Percentiles rank a stretch among this genome's conserved stretches.
These are phyloP conservation scores for Anthracocystis setariae DNA, from an alignment of 1,284 basidiomycete genomes.

Conservation along the genomic window DNA sequence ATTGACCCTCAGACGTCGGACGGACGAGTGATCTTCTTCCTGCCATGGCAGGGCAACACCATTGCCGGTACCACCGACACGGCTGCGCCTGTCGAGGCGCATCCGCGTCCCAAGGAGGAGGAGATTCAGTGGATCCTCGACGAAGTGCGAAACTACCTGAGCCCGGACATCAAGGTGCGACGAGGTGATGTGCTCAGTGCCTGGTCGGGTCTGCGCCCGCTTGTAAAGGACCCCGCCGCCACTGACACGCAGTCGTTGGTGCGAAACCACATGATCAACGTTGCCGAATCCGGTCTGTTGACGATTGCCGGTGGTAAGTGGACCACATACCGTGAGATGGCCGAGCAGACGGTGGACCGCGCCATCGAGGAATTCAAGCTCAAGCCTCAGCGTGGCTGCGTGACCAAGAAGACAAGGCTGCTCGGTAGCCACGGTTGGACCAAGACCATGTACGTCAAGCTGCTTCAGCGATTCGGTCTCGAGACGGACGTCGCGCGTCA, in stretches of 20 bases:
- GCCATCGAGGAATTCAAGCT: slow-evolving; percentile 83
- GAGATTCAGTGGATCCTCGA: slow-evolving; percentile 97
- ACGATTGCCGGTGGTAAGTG: slow-evolving; percentile 98
- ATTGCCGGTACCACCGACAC: slow-evolving; percentile 97
- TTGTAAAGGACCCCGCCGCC: slow-evolving; percentile 84
- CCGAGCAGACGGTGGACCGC: slow-evolving; percentile 90
- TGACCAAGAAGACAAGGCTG: slow-evolving; percentile 83
- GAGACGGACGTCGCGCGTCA: slow-evolving; percentile 93
- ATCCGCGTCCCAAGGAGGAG: slow-evolving; percentile 87
- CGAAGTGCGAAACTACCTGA: slow-evolving; percentile 87
- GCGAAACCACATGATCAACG: slow-evolving; percentile 92
- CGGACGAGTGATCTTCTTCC: slow-evolving; percentile 97
- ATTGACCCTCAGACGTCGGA: slow-evolving; percentile 95
- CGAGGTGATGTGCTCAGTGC: slow-evolving; percentile 96
- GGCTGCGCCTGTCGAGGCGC: slow-evolving; percentile 78
- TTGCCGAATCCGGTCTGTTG: slow-evolving; percentile 81
- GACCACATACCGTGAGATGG: slow-evolving; percentile 96
- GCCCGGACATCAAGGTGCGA: slow-evolving; percentile 90
- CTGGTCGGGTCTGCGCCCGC: slow-evolving; percentile 89
- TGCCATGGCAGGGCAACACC: slow-evolving; percentile 97
- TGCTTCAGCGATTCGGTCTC: slow-evolving; percentile 85
- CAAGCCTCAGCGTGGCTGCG: slow-evolving; percentile 73
- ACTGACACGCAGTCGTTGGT: slow-evolving; percentile 88
- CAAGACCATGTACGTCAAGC: slow-evolving; percentile 94
- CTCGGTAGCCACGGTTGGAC: slow-evolving; percentile 96